Percentiles rank a stretch among this genome's conserved stretches.
These are phyloP conservation scores for Orbilia blumenaviensis DNA, from an alignment of 2,329 filamentous ascomycete genomes.

Conservation along the genomic window DNA sequence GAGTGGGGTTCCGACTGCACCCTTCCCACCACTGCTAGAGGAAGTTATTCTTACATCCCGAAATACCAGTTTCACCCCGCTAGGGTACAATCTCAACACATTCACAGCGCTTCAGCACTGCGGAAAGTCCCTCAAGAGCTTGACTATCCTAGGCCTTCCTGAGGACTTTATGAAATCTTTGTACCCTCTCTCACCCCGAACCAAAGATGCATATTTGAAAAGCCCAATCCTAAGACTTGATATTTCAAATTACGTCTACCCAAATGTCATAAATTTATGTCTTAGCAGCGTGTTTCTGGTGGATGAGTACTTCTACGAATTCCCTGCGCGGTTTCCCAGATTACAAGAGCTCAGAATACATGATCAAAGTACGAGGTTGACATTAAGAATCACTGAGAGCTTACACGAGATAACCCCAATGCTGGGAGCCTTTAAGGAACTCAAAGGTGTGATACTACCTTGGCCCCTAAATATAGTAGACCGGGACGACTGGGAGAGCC, in stretches of 20 bases:
- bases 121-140: neutral
- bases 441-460: neutral
- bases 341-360: neutral
- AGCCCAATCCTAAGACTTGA: neutral
- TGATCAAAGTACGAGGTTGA: neutral
- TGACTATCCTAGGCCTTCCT: neutral
- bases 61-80: neutral
- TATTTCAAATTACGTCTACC: neutral
- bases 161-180: neutral
- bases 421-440: neutral
- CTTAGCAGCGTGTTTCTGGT: neutral
- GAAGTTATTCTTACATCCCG: neutral
- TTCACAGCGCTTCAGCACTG: neutral
- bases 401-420: neutral
- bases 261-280: neutral
- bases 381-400: neutral
- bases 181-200: neutral
- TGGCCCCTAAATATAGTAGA: neutral
- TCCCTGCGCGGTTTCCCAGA: neutral
- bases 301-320: neutral
- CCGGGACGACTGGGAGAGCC: neutral
- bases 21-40: neutral
- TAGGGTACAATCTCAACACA: neutral
- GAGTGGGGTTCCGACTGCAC: neutral
- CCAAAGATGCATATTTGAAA: neutral